Evolutionary conservation across 805 yeast genomes (phyloP), one percentile per base, ranked within the genome.

Genomic region (Nakazawaea sp.): DNA sequence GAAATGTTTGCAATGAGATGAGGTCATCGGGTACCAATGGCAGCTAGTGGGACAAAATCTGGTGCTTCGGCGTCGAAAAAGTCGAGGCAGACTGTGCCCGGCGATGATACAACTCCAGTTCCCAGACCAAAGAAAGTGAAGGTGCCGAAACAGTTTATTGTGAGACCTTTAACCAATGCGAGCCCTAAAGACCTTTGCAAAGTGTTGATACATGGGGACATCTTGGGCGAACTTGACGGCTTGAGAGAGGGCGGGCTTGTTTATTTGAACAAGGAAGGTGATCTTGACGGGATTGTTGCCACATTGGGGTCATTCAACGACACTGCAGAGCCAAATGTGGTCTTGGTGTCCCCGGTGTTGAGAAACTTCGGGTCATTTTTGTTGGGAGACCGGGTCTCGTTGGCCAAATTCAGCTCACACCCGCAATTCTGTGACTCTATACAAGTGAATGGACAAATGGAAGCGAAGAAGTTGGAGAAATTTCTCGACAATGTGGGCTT

Each of bases 401-500:
- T 90, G 0, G 49, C 52, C 10, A 78, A 70, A 45, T 60, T 62
- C 17, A 35, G 56, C 4, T 46, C 54, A 2, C 82, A 75, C 40
- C 86, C 88, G 3, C 56, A 54, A 3, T 63, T 58, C 40, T 2
- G 43, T 52, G 1, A 38, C 35, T 27, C 32, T 2, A 12, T 38
- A 4, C 17, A 6, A 4, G 27, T 32, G 5, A 12, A 12, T 17
- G 29, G 35, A 3, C 27, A 26, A 12, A 24, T 26, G 1, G 44
- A 57, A 2, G 54, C 55, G 33, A 58, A 62, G 28, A 35, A 30
- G 4, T 46, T 75, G 8, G 70, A 61, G 34, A 67, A 69, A 27
- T 43, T 64, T 1, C 44, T 80, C 8, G 59, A 64, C 33, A 80
- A 78, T 18, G 59, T 70, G 21, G 88, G 89, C 0, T 50, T 84